Base-by-base conservation (phyloP, 169 alveolate species). In the Amoebophrya sp. region DNA sequence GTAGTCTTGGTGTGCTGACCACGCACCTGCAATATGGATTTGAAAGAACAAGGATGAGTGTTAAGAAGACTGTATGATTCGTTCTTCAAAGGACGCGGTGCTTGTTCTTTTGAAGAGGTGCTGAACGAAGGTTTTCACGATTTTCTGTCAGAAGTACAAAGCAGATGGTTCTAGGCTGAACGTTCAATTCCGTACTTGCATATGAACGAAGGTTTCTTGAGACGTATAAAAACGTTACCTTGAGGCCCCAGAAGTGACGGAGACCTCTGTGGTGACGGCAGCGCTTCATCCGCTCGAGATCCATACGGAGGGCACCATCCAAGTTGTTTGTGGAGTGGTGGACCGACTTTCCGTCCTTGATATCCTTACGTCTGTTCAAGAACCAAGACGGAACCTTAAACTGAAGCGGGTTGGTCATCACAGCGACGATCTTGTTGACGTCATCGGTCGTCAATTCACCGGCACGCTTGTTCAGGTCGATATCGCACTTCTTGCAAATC, bases 361-460 rank as follows among this genome's bases (percentile, higher is more conserved):
- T 93, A 96, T 98, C 99, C 95, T 96, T 97, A 95, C 97, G 97
- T 95, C 99, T 96, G 96, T 99, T 99, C 92, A 99, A 97, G 96
- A 99, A 98, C 99, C 99, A 99, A 83, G 97, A 95, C 90, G 99
- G 99, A 92, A 99, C 98, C 95, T 96, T 97, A 96, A 98, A 98
- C 94, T 98, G 99, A 92, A 97, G 94, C 36, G 99, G 99, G 65
- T 96, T 95, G 93, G 96, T 92, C 93, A 98, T 96, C 89, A 97
- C 98, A 77, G 97, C 97, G 40, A 97, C 98, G 55, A 96, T 94
- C 96, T 96, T 92, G 93, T 92, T 92, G 90, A 92, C 92, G 89
- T 92, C 93, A 41, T 98, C 99, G 78, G 97, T 98, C 65, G 99
- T 97, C 94, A 98, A 96, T 95, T 98, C 99, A 76, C 99, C 99